A percentile compares a stretch with the other conserved stretches of the same genome.
Conservation (phyloP, 176 grass and related monocot genomes). For the Cenchrus fungigraminus region DNA sequence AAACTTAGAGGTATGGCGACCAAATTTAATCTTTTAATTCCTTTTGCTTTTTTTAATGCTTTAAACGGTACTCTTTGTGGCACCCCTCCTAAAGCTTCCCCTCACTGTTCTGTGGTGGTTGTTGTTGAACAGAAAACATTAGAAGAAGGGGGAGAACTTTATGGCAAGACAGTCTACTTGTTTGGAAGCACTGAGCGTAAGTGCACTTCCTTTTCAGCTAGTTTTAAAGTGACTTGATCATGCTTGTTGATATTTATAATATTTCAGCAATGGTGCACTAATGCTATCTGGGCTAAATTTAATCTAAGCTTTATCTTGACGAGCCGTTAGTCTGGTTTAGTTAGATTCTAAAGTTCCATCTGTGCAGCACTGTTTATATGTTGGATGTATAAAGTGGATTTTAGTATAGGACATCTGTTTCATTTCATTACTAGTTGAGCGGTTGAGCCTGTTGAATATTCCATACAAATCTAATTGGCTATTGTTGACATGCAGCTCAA, state of each 20-base stretch:
- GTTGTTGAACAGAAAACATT: constrained; percentile 57
- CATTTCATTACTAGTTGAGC: background rate
- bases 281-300: background rate
- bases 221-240: background rate
- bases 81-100: background rate
- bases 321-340: background rate
- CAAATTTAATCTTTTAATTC: background rate
- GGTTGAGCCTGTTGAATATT: background rate
- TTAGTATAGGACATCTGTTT: background rate
- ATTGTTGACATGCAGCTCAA: constrained; percentile 62
- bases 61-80: background rate
- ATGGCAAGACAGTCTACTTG: constrained; percentile 81
- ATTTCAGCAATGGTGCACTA: constrained; percentile 3
- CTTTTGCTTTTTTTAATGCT: background rate
- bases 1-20: constrained; percentile 75
- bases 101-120: constrained; percentile 28
- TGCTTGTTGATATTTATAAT: background rate
- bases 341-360: constrained; percentile 10
- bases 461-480: constrained; percentile 3
- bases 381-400: background rate
- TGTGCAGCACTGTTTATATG: background rate
- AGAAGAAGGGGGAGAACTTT: constrained; percentile 77
- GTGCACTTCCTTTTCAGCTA: constrained; percentile 17
- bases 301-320: background rate
- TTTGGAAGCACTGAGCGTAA: constrained; percentile 93